These are phyloP conservation scores for Soucietia sequanensis DNA, from an alignment of 805 yeast genomes.

Conservation along the genomic window DNA sequence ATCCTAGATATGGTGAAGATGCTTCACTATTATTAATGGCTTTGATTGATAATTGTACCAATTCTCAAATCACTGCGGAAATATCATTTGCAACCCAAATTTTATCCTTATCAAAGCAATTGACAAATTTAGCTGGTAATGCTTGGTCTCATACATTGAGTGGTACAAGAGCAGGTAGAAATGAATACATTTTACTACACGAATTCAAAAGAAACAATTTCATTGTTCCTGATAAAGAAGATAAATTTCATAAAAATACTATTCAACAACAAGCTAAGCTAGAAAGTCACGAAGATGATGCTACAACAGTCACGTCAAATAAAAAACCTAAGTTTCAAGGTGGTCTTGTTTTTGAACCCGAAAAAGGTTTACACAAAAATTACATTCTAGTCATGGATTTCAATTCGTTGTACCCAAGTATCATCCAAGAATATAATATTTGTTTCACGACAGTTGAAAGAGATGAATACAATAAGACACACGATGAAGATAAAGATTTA, in stretches of 20 bases:
- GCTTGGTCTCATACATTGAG: slow-evolving; percentile 94
- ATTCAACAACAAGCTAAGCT: slow-evolving; percentile 29
- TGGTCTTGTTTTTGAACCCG: slow-evolving; percentile 96
- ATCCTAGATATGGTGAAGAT: slow-evolving; percentile 64
- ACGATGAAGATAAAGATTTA: slow-evolving; percentile 55
- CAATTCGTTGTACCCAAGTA: slow-evolving; percentile 95
- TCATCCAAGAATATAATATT: slow-evolving; percentile 94
- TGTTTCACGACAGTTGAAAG: slow-evolving; percentile 95
- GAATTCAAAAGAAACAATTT: slow-evolving; percentile 80
- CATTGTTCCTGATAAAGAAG: slow-evolving; percentile 85
- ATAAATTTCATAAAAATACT: slow-evolving; percentile 36
- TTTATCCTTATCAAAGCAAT: slow-evolving; percentile 82
- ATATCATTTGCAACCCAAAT: slow-evolving; percentile 83
- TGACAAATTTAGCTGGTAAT: slow-evolving; percentile 93
- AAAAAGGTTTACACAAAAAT: slow-evolving; percentile 87
- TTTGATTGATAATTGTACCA: slow-evolving; percentile 62
- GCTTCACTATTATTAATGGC: slow-evolving; percentile 67
- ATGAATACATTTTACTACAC: slow-evolving; percentile 88
- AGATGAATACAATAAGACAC: slow-evolving; percentile 39
- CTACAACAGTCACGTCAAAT: slow-evolving; percentile 48
- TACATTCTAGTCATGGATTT: slow-evolving; percentile 95
- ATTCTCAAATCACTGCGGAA: slow-evolving; percentile 70
- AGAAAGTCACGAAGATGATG: slow-evolving; percentile 43
- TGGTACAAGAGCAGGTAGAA: slow-evolving; percentile 95
- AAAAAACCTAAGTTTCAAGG: slow-evolving; percentile 81